Conservation (phyloP, 1,284 basidiomycete genomes). For the Hymenochaete sp. region DNA sequence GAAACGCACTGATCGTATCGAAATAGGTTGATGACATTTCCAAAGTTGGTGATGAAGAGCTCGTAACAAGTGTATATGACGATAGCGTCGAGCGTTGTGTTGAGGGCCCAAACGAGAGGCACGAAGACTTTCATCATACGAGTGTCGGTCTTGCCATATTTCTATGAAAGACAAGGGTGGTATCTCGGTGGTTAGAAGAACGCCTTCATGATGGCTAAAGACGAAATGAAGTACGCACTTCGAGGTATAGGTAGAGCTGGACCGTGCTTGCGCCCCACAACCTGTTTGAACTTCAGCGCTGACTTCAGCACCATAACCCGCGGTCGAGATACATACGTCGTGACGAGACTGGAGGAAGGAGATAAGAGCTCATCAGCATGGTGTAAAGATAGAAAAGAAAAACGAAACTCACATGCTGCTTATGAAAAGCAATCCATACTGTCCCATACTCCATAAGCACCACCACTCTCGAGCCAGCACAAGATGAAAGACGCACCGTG, state of each 20-base stretch:
- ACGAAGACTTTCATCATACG: slow-evolving; percentile 5
- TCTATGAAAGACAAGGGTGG: slow-evolving; percentile 1
- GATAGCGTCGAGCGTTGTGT: neutral
- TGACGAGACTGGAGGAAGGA: neutral
- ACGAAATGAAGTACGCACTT: slow-evolving; percentile 3
- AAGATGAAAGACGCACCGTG: too few relatives aligned
- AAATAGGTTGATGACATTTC: neutral
- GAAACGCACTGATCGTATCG: neutral
- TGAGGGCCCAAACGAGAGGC: neutral
- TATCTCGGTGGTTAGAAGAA: too few relatives aligned
- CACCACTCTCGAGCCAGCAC: too few relatives aligned
- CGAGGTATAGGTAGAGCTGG: slow-evolving; percentile 10
- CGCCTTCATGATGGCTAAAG: neutral
- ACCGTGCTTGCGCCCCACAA: slow-evolving; percentile 12
- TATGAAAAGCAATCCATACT: too few relatives aligned
- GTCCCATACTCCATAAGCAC: too few relatives aligned
- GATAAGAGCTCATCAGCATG: too few relatives aligned
- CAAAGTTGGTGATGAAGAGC: slow-evolving; percentile 1
- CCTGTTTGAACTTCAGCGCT: neutral
- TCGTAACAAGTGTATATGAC: neutral
- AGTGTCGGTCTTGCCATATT: slow-evolving; percentile 7
- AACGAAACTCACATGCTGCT: too few relatives aligned
- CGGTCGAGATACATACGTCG: neutral
- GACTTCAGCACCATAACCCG: neutral
- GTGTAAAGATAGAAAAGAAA: too few relatives aligned